Evolutionary conservation across 148 eudicot species (phyloP).

Genomic region (Diospyros lotus): DNA sequence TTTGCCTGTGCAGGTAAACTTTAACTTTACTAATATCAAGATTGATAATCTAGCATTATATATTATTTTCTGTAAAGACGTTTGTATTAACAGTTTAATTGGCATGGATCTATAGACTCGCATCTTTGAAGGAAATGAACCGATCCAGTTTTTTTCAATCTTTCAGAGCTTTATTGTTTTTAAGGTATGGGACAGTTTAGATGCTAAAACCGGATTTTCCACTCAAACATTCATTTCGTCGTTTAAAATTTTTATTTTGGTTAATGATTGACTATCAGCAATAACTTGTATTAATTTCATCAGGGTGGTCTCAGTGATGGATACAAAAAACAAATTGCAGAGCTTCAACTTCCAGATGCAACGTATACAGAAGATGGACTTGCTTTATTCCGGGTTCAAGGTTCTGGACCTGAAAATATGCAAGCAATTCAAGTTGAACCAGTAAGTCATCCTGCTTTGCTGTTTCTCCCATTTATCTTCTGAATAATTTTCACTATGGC

Average conservation of each 20-base stretch:
- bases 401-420: constrained; percentile 88
- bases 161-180: constrained; percentile 89
- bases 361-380: constrained; percentile 64
- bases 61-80: constrained; percentile 14
- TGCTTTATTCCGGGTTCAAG: constrained; percentile 80
- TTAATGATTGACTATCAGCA: constrained; percentile 6
- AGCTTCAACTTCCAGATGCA: constrained; percentile 57
- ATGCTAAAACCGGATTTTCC: not conserved
- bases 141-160: constrained; percentile 80
- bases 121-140: constrained; percentile 80
- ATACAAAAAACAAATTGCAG: constrained; percentile 56
- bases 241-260: not conserved
- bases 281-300: constrained; percentile 12
- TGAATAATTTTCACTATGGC: not conserved
- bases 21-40: not conserved
- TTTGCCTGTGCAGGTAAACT: constrained; percentile 68
- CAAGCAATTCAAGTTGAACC: constrained; percentile 95
- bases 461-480: constrained; percentile 7
- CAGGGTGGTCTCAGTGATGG: constrained; percentile 86
- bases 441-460: constrained; percentile 29
- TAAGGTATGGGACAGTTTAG: constrained; percentile 44
- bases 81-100: constrained; percentile 16
- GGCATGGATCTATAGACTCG: constrained; percentile 55
- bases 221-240: not conserved
- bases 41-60: not conserved